phyloP scores from a whole-genome alignment of 164 flowering plant species.

The Sedum album region DNA sequence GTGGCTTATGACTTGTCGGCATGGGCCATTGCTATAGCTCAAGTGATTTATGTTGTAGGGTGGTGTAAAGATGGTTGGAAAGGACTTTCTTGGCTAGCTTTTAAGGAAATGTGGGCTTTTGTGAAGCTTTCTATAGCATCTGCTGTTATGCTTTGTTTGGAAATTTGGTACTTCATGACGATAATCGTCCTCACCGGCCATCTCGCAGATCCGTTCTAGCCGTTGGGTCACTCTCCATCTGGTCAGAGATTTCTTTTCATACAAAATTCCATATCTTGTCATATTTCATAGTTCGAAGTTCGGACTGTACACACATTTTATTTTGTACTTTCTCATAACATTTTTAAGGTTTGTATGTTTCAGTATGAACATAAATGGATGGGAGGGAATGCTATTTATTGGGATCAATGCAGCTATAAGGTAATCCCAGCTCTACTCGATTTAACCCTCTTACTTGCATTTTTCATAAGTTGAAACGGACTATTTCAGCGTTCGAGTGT shows the following conservation, averaged over 20 bases:
- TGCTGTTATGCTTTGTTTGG: slow-evolving; percentile 32
- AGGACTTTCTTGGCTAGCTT: slow-evolving; percentile 8
- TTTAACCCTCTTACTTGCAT: no score
- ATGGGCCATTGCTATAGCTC: neutral
- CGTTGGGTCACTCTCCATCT: slow-evolving; percentile 58
- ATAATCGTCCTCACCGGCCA: slow-evolving; percentile 43
- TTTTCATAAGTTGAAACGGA: neutral
- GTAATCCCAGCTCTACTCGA: no score
- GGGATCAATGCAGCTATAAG: slow-evolving; percentile 76
- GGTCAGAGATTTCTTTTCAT: no score
- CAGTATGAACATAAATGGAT: slow-evolving; percentile 69
- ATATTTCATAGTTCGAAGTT: no score
- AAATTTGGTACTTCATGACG: slow-evolving; percentile 60
- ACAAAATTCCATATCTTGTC: no score
- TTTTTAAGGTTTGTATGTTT: no score
- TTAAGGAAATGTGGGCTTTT: slow-evolving; percentile 9
- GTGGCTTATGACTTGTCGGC: neutral
- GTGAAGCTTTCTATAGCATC: slow-evolving; percentile 10
- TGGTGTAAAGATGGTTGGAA: slow-evolving; percentile 3
- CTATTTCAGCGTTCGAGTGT: slow-evolving; percentile 47
- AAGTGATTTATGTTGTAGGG: neutral
- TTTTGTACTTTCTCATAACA: no score
- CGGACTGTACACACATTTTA: no score
- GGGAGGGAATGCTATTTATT: slow-evolving; percentile 52
- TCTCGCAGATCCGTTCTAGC: slow-evolving; percentile 34